Conservation (phyloP, 495 filamentous ascomycete species). For the Tuber aestivum region DNA sequence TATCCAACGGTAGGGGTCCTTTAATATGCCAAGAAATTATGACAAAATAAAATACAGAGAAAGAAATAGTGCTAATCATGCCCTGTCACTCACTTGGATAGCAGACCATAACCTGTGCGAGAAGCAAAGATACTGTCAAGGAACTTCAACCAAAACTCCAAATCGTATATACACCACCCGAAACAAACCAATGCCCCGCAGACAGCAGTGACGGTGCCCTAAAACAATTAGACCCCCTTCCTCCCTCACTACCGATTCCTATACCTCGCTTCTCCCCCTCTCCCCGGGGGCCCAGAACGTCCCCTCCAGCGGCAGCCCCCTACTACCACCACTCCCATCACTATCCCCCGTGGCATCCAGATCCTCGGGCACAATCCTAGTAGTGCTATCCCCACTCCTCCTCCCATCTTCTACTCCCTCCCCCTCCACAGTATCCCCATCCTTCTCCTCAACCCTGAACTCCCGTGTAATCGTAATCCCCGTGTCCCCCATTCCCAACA, state of each 20-base stretch:
- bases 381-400: background rate
- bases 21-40: background rate
- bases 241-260: background rate
- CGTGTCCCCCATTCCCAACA: slow-evolving; percentile 3
- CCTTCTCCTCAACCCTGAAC: slow-evolving; percentile 20
- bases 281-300: background rate
- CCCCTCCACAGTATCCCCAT: background rate
- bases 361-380: background rate
- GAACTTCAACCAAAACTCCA: background rate
- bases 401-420: background rate
- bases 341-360: background rate
- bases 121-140: background rate
- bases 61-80: background rate
- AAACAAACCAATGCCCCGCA: background rate
- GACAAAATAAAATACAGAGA: background rate
- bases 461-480: slow-evolving; percentile 25
- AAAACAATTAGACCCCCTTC: background rate
- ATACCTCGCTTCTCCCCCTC: background rate
- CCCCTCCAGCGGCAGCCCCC: background rate
- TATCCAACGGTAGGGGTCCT: background rate
- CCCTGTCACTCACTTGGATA: background rate
- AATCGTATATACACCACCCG: background rate
- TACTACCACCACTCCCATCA: no score
- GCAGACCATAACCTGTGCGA: background rate
- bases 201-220: background rate